Conservation (phyloP, 179 eudicot species). For the Silene coronaria region DNA sequence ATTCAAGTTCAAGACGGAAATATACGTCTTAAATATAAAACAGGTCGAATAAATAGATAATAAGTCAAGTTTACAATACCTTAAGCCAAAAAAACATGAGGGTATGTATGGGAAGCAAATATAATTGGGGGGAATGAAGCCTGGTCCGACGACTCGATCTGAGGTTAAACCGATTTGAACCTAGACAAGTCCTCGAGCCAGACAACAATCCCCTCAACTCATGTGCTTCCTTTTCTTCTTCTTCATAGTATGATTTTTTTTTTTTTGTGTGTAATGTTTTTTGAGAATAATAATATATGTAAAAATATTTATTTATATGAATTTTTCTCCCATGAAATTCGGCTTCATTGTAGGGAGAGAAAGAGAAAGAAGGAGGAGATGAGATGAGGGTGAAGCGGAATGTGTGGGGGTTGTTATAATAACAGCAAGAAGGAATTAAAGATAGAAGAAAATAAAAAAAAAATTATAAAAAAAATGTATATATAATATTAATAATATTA, state of each 20-base stretch:
- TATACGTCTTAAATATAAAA: too few relatives aligned
- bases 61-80: not conserved
- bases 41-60: not conserved
- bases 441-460: not conserved
- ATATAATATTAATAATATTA: too few relatives aligned
- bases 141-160: slow-evolving; percentile 70
- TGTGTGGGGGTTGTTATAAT: slow-evolving; percentile 33
- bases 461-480: not conserved
- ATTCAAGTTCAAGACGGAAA: too few relatives aligned
- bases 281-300: too few relatives aligned
- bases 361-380: not conserved
- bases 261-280: not conserved
- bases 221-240: slow-evolving; percentile 22
- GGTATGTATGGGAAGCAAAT: slow-evolving; percentile 17
- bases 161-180: not conserved
- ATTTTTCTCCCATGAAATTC: slow-evolving; percentile 30
- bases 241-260: not conserved
- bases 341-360: slow-evolving; percentile 31
- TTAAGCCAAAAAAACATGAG: not conserved
- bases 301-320: too few relatives aligned
- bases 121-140: slow-evolving; percentile 92
- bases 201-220: slow-evolving; percentile 78
- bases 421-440: not conserved
- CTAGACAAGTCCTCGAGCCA: slow-evolving; percentile 60
- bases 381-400: slow-evolving; percentile 23